Evolutionary conservation across 139 green algal species (phyloP).

Genomic region (Raphidocelis subcapitata): DNA sequence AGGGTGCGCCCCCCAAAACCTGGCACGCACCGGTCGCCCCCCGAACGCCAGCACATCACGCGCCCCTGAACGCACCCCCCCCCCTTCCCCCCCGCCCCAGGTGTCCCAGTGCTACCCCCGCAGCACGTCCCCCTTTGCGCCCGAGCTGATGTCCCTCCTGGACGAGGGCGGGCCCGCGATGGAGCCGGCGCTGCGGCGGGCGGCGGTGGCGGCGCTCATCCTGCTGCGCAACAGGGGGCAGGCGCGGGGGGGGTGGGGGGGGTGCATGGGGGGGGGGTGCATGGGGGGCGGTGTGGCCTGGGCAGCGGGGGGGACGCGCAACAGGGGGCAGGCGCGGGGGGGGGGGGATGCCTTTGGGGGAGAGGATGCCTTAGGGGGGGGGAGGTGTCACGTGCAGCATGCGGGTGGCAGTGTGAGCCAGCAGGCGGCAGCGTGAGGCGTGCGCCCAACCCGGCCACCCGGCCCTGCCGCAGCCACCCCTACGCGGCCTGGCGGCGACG

Average conservation of each 20-base stretch:
- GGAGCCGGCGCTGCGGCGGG: constrained; percentile 64
- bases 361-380: too few species aligned
- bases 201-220: constrained; percentile 87
- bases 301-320: too few species aligned
- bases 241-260: neutral
- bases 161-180: constrained; percentile 80
- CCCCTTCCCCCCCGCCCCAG: constrained; percentile 28
- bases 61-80: neutral
- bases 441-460: too few species aligned
- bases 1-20: too few species aligned
- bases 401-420: too few species aligned
- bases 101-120: constrained; percentile 76
- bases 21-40: too few species aligned
- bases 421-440: too few species aligned
- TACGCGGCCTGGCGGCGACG: too few species aligned
- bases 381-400: too few species aligned
- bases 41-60: neutral
- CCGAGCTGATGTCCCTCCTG: constrained; percentile 82
- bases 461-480: too few species aligned
- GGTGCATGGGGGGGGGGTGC: neutral
- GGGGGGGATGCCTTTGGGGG: too few species aligned
- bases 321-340: too few species aligned
- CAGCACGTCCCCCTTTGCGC: constrained; percentile 61
- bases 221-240: constrained; percentile 82
- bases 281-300: neutral